phyloP scores from a whole-genome alignment of 179 eudicot species.

The Patellifolia procumbens region DNA sequence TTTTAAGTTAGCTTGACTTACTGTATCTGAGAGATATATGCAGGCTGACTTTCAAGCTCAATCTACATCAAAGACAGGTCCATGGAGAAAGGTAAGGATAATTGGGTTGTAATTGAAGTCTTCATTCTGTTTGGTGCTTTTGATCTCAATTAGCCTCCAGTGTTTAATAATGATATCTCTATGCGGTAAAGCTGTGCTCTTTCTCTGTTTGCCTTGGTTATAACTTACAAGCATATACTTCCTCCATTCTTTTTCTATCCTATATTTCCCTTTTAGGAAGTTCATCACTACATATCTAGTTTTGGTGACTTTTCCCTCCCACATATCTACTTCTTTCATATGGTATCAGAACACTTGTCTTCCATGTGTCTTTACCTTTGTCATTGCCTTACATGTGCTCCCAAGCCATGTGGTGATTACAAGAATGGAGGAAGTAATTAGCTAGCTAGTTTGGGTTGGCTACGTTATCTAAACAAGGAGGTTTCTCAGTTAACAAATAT shows the following conservation, averaged over 20 bases:
- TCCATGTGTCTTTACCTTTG: too few species aligned
- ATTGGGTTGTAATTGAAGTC: not conserved
- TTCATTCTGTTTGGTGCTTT: slow-evolving; percentile 9
- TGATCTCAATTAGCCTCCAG: not conserved
- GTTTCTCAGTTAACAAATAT: not conserved
- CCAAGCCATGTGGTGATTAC: too few species aligned
- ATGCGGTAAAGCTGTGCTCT: not conserved
- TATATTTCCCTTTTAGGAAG: too few species aligned
- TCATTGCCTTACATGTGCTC: too few species aligned
- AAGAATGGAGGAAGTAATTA: too few species aligned
- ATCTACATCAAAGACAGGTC: slow-evolving; percentile 67
- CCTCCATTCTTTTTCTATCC: too few species aligned
- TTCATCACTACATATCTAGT: too few species aligned
- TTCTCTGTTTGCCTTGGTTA: not conserved
- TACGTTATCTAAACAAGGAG: not conserved
- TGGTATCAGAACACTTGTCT: too few species aligned
- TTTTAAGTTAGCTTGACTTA: slow-evolving; percentile 1
- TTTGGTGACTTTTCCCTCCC: too few species aligned
- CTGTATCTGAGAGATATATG: slow-evolving; percentile 11
- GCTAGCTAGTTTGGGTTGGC: not conserved
- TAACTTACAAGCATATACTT: not conserved
- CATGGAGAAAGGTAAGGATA: slow-evolving; percentile 87
- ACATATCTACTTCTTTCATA: too few species aligned
- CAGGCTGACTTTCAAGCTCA: slow-evolving; percentile 59
- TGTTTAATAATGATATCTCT: not conserved